These are phyloP conservation scores for Leishmania guyanensis DNA, from an alignment of 208 protist species.

Conservation along the genomic window DNA sequence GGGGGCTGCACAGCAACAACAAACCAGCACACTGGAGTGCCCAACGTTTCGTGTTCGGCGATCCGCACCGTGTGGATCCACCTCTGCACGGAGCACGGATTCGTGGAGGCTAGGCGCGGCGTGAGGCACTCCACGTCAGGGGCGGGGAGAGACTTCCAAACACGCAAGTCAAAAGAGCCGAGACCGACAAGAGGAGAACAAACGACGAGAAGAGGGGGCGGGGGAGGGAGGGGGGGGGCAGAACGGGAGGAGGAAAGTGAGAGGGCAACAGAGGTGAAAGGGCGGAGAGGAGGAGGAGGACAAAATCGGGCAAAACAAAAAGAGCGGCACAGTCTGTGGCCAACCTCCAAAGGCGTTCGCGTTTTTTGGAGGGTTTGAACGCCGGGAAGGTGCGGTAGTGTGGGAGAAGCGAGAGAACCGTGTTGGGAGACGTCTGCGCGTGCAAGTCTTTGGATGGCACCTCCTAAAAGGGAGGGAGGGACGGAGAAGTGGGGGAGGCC, in stretches of 20 bases:
- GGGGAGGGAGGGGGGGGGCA: background rate
- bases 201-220: background rate
- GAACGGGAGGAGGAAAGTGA: background rate
- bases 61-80: background rate
- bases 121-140: background rate
- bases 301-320: background rate
- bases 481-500: background rate
- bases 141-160: no score
- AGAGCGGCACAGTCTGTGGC: background rate
- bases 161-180: no score
- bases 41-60: background rate
- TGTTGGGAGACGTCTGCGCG: background rate
- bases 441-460: background rate
- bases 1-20: background rate
- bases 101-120: background rate
- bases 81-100: background rate
- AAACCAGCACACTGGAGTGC: background rate
- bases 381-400: background rate
- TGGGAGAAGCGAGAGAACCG: background rate
- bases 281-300: constrained; percentile 2
- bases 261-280: background rate
- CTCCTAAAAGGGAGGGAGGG: background rate
- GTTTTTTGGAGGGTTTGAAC: no score
- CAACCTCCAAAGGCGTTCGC: background rate
- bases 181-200: background rate